Percentiles rank a stretch among this genome's conserved stretches.
Evolutionary conservation across 2,329 filamentous ascomycete genomes (phyloP).

Genomic region (Fusarium beomiforme): DNA sequence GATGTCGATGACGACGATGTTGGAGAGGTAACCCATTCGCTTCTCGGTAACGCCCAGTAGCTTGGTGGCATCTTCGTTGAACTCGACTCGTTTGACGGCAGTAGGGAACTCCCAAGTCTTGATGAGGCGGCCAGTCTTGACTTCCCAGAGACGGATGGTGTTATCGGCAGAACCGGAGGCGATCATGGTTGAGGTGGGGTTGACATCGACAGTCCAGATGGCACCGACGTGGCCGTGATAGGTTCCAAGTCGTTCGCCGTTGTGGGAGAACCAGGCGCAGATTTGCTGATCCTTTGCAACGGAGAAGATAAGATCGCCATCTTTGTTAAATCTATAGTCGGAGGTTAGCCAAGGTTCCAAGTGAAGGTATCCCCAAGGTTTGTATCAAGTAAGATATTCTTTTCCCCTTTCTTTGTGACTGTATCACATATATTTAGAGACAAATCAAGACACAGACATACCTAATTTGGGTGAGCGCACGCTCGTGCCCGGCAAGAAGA

Average conservation of each 20-base stretch:
- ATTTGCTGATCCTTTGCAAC: constrained; percentile 96
- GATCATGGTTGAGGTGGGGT: constrained; percentile 90
- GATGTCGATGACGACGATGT: constrained; percentile 93
- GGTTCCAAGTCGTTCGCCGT: constrained; percentile 95
- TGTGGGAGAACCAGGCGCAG: constrained; percentile 96
- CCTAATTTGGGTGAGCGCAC: constrained; percentile 94
- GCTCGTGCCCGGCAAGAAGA: constrained; percentile 94
- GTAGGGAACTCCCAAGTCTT: constrained; percentile 99
- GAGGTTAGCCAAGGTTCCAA: constrained; percentile 28
- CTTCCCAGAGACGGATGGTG: constrained; percentile 96
- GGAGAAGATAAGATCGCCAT: constrained; percentile 97
- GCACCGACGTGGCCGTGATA: constrained; percentile 98
- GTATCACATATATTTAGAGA: background rate
- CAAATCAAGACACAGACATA: constrained; percentile 53
- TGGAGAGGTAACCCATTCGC: constrained; percentile 95
- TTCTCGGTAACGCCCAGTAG: constrained; percentile 97
- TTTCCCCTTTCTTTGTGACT: constrained; percentile 3
- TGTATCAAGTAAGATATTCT: constrained; percentile 5
- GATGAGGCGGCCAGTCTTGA: constrained; percentile 89
- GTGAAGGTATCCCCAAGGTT: constrained; percentile 2
- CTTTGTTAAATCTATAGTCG: constrained; percentile 78
- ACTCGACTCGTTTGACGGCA: constrained; percentile 97
- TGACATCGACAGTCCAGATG: constrained; percentile 98
- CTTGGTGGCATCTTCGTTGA: constrained; percentile 91
- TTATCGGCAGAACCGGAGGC: constrained; percentile 98